Evolutionary conservation across 345 rosid species (phyloP).

Genomic region (Heritiera fomes): DNA sequence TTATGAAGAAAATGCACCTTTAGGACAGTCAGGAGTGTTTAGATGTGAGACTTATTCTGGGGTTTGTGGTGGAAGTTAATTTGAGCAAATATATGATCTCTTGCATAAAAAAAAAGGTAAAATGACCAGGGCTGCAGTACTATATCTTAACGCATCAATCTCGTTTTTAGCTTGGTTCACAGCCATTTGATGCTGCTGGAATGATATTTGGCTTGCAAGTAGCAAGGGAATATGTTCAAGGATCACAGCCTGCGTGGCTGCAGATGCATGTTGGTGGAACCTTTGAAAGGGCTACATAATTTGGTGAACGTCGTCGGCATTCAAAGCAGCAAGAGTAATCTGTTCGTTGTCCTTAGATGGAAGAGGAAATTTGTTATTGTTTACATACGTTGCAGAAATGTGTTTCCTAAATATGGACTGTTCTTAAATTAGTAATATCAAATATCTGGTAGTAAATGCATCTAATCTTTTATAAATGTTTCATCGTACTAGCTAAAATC

Average conservation of each 20-base stretch:
- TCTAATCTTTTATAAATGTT: background rate
- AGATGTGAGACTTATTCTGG: background rate
- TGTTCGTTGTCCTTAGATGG: background rate
- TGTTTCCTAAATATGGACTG: conserved; percentile 5
- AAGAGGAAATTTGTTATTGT: background rate
- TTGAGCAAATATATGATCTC: background rate
- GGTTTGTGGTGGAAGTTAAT: background rate
- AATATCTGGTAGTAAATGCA: conserved; percentile 27
- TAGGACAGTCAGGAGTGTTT: background rate
- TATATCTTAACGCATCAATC: background rate
- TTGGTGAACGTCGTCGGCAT: background rate
- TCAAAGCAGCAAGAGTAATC: background rate
- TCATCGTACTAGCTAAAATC: background rate
- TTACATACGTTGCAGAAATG: conserved; percentile 10
- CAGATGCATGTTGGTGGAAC: conserved; percentile 61
- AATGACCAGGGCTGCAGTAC: background rate
- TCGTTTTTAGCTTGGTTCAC: conserved; percentile 46
- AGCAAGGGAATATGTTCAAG: conserved; percentile 57
- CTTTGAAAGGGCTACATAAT: conserved; percentile 10
- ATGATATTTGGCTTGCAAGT: conserved; percentile 60
- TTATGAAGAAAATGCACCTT: background rate
- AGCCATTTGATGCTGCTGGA: conserved; percentile 55
- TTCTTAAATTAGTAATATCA: conserved; percentile 13
- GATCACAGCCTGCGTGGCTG: conserved; percentile 67
- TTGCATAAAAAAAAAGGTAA: background rate